Evolutionary conservation across 495 filamentous ascomycete genomes (phyloP).

Genomic region (Daldinia vernicosa): DNA sequence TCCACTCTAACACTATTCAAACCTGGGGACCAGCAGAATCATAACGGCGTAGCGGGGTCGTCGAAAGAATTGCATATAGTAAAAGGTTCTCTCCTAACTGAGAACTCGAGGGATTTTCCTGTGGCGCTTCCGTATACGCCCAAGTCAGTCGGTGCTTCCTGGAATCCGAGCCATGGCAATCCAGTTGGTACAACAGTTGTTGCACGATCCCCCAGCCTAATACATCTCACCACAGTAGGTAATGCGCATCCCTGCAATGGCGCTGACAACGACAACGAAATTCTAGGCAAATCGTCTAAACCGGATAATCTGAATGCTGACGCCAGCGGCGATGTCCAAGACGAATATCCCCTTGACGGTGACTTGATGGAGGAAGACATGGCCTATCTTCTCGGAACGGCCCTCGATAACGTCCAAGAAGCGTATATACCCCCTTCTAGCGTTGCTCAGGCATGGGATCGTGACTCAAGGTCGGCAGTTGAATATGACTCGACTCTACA

Average conservation of each 20-base stretch:
- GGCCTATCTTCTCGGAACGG: conserved; percentile 19
- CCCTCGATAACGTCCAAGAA: conserved; percentile 23
- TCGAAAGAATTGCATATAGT: not conserved
- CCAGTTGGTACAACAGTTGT: not conserved
- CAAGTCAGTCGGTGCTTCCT: not conserved
- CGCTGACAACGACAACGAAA: not conserved
- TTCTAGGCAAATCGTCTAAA: not conserved
- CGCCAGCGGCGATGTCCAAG: not conserved
- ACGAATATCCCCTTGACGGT: conserved; percentile 41
- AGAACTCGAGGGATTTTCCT: not conserved
- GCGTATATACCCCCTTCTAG: conserved; percentile 45
- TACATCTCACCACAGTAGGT: not conserved
- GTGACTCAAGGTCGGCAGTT: conserved; percentile 41
- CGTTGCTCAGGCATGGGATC: conserved; percentile 40
- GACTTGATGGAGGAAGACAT: conserved; percentile 37
- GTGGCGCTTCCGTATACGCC: not conserved
- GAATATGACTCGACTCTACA: conserved; percentile 44
- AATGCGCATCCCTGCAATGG: not conserved
- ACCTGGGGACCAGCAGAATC: not conserved
- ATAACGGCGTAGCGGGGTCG: not conserved
- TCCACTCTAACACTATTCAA: conserved; percentile 3
- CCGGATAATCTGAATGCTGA: not conserved
- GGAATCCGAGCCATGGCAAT: not conserved
- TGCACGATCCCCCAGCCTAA: not conserved
- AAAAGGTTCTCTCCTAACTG: not conserved